These are phyloP conservation scores for Coemansia guatemalensis DNA, from an alignment of 192 early-diverging fungal genomes.

Conservation along the genomic window DNA sequence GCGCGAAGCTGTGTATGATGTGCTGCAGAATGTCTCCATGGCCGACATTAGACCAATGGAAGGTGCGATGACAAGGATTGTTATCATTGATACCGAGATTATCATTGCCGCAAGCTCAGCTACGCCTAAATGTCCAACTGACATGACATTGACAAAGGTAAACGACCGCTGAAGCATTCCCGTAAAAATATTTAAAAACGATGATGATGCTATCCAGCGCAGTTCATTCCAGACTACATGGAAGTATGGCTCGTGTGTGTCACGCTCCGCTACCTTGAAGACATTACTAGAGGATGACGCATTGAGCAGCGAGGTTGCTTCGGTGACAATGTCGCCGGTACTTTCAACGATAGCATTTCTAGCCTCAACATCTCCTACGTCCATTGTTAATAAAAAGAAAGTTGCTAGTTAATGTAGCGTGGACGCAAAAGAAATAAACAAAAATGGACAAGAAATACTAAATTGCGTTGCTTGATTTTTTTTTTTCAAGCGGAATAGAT, in stretches of 20 bases:
- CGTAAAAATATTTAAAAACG: slow-evolving; percentile 23
- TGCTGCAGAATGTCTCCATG: too few relatives aligned
- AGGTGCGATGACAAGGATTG: slow-evolving; percentile 36
- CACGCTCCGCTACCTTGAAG: slow-evolving; percentile 31
- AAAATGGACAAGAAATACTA: too few relatives aligned
- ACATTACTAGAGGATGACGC: slow-evolving; percentile 29
- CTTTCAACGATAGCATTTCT: slow-evolving; percentile 17
- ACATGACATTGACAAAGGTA: slow-evolving; percentile 61
- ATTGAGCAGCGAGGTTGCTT: slow-evolving; percentile 25
- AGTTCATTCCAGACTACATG: slow-evolving; percentile 19
- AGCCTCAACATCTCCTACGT: too few relatives aligned
- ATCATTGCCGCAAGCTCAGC: slow-evolving; percentile 64
- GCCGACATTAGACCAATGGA: too few relatives aligned
- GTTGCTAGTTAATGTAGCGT: too few relatives aligned
- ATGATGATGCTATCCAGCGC: slow-evolving; percentile 41
- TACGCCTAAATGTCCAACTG: slow-evolving; percentile 58
- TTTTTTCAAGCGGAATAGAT: too few relatives aligned
- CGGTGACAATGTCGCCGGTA: not conserved
- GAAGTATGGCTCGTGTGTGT: slow-evolving; percentile 26
- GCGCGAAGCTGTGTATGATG: too few relatives aligned
- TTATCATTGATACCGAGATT: slow-evolving; percentile 59
- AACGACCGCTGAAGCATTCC: slow-evolving; percentile 61
- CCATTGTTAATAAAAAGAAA: too few relatives aligned
- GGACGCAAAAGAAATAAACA: too few relatives aligned
- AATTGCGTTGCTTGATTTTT: too few relatives aligned